Evolutionary conservation across 1,139 yeast species (phyloP).

Genomic region (Sugiyamaella grinbergsii): DNA sequence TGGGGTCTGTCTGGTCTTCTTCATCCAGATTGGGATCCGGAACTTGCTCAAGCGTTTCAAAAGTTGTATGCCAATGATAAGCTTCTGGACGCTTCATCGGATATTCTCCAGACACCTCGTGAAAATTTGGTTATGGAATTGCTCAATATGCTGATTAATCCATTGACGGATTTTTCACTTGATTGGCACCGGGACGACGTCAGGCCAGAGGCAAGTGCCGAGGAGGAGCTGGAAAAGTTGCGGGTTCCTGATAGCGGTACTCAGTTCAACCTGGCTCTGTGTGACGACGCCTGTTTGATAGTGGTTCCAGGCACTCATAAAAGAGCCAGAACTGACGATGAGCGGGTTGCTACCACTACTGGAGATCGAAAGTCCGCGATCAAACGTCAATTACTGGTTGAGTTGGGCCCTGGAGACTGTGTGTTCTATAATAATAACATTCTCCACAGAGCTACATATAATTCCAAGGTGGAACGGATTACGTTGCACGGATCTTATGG

Average conservation of each 20-base stretch:
- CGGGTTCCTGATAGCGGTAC: constrained; percentile 55
- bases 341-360: constrained; percentile 49
- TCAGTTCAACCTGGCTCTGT: constrained; percentile 57
- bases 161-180: constrained; percentile 56
- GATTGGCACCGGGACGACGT: constrained; percentile 62
- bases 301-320: constrained; percentile 57
- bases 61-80: constrained; percentile 50
- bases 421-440: constrained; percentile 59
- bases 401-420: constrained; percentile 56
- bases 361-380: constrained; percentile 40
- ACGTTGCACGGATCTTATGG: constrained; percentile 61
- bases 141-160: constrained; percentile 59
- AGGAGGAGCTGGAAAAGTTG: constrained; percentile 50
- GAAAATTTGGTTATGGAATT: constrained; percentile 53
- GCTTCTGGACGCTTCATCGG: constrained; percentile 49
- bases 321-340: constrained; percentile 52
- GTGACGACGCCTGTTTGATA: constrained; percentile 53
- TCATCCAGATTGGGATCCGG: constrained; percentile 52
- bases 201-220: constrained; percentile 52
- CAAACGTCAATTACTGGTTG: constrained; percentile 48
- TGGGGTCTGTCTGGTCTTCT: constrained; percentile 59
- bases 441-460: constrained; percentile 55
- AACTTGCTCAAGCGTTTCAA: constrained; percentile 45
- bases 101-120: constrained; percentile 49
- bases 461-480: constrained; percentile 47